phyloP scores from a whole-genome alignment of 179 eudicot species.

The Carnegiea gigantea region DNA sequence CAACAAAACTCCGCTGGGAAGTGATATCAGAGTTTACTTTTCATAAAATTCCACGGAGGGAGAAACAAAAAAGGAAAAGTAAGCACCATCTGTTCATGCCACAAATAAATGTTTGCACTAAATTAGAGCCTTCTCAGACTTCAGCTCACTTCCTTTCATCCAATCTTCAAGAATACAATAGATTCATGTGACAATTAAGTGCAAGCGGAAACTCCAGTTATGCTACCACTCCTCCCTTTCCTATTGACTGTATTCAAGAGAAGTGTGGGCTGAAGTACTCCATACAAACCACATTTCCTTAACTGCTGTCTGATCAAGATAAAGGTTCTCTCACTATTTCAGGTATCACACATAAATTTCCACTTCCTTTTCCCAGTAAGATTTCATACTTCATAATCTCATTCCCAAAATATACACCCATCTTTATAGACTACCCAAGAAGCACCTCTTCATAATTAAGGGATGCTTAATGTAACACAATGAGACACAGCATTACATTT shows the following conservation, averaged over 20 bases:
- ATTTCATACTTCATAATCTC: background rate
- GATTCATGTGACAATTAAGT: background rate
- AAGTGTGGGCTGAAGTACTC: too few relatives aligned
- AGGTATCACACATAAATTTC: background rate
- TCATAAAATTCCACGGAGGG: background rate
- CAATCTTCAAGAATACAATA: background rate
- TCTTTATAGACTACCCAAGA: too few relatives aligned
- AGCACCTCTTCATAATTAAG: background rate
- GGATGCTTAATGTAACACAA: background rate
- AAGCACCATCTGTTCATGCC: too few relatives aligned
- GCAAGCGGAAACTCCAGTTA: background rate
- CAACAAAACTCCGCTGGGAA: background rate
- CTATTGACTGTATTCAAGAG: too few relatives aligned
- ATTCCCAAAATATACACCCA: too few relatives aligned
- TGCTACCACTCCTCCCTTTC: background rate
- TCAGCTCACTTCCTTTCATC: background rate
- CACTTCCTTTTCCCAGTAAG: background rate
- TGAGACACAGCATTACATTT: background rate
- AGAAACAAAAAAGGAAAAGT: too few relatives aligned
- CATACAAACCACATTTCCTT: too few relatives aligned
- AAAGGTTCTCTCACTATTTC: background rate
- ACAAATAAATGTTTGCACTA: too few relatives aligned
- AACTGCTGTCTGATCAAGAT: background rate
- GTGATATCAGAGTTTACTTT: background rate
- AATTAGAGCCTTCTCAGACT: background rate